These are phyloP conservation scores for Penicillium chermesinum DNA, from an alignment of 495 filamentous ascomycete genomes.

Conservation along the genomic window DNA sequence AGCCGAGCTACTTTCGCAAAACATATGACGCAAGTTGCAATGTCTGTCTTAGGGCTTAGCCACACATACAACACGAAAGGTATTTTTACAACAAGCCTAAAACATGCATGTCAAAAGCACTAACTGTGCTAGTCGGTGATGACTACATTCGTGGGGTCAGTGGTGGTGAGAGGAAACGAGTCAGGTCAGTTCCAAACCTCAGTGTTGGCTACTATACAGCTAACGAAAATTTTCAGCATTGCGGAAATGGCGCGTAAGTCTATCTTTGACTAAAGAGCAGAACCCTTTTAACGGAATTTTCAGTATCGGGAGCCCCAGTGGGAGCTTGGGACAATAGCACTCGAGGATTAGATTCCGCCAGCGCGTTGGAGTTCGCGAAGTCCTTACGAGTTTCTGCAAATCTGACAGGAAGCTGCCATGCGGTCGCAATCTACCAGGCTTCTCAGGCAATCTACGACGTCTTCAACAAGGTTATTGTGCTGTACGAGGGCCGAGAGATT, in stretches of 20 bases:
- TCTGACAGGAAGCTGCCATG: conserved; percentile 66
- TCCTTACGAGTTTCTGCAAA: conserved; percentile 66
- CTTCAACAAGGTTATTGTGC: conserved; percentile 57
- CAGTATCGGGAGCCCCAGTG: conserved; percentile 60
- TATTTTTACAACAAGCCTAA: conserved; percentile 30
- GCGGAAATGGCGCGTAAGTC: conserved; percentile 53
- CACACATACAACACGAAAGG: conserved; percentile 66
- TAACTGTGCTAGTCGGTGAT: conserved; percentile 59
- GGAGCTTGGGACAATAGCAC: conserved; percentile 82
- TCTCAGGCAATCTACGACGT: conserved; percentile 74
- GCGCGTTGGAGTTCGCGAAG: conserved; percentile 71
- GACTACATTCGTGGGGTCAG: conserved; percentile 74
- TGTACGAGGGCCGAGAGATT: conserved; percentile 64
- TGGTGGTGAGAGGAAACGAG: conserved; percentile 79
- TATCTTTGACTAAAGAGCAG: background rate
- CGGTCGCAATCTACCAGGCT: conserved; percentile 81
- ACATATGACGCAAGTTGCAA: conserved; percentile 53
- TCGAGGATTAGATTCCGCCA: conserved; percentile 73
- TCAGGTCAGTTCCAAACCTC: conserved; percentile 39
- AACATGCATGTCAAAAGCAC: conserved; percentile 51
- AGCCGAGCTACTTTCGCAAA: conserved; percentile 39
- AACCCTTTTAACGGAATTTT: conserved; percentile 15
- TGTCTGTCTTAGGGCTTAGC: conserved; percentile 54
- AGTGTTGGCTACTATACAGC: background rate
- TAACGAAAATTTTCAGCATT: conserved; percentile 35